A percentile compares a stretch with the other conserved stretches of the same genome.
These are phyloP conservation scores for Aphanoascus verrucosus DNA, from an alignment of 2,329 filamentous ascomycete genomes.

Conservation along the genomic window DNA sequence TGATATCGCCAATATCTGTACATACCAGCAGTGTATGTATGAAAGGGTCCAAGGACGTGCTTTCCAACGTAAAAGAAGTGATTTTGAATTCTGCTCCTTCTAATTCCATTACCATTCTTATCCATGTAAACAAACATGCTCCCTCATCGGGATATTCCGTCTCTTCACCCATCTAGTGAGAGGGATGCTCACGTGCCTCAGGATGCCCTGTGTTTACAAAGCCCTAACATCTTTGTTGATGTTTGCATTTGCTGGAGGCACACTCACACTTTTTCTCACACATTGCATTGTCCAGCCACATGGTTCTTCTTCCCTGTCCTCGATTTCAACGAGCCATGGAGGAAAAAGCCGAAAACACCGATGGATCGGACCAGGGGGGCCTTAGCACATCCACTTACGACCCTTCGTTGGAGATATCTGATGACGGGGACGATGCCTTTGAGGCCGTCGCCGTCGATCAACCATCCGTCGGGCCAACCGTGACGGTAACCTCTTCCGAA, in stretches of 20 bases:
- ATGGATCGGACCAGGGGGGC: neutral
- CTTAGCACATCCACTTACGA: neutral
- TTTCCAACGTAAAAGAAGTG: neutral
- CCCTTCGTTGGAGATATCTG: neutral
- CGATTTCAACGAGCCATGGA: constrained; percentile 1
- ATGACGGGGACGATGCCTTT: neutral
- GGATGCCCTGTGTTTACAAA: neutral
- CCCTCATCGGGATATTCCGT: neutral
- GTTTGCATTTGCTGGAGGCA: neutral
- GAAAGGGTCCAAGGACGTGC: neutral
- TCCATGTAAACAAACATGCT: constrained; percentile 6
- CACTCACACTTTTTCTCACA: neutral
- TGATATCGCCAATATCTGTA: no score
- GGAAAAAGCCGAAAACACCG: neutral
- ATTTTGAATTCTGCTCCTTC: neutral
- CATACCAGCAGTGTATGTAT: no score
- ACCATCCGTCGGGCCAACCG: no score
- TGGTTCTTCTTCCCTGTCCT: constrained; percentile 15
- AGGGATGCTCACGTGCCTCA: neutral
- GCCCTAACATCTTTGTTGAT: neutral
- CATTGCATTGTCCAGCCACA: neutral
- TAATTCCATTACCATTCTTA: neutral
- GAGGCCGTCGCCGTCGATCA: no score
- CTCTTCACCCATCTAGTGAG: neutral
- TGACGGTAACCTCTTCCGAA: neutral